Percentiles rank a stretch among this genome's conserved stretches.
Evolutionary conservation across 257 asterid genomes (phyloP).

Genomic region (Solanum appendiculatum): DNA sequence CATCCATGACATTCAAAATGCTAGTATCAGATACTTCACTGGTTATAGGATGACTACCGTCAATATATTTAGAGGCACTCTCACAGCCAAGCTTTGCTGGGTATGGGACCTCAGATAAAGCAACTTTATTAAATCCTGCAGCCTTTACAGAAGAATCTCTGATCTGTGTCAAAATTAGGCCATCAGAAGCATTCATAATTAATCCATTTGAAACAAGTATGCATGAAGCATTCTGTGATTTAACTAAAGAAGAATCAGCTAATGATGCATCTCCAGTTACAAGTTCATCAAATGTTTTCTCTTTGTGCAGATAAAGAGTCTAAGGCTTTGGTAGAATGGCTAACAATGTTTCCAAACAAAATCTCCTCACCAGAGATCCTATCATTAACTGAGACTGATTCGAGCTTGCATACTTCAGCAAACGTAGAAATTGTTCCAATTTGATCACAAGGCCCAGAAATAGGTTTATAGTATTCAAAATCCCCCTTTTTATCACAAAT

Average conservation of each 20-base stretch:
- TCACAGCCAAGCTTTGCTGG: conserved; percentile 6
- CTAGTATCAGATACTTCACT: conserved; percentile 24
- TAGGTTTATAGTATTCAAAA: background rate
- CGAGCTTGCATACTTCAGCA: conserved; percentile 15
- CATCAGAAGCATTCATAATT: background rate
- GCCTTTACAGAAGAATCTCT: background rate
- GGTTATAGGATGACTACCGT: conserved; percentile 5
- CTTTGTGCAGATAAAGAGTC: conserved; percentile 3
- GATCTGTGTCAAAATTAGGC: background rate
- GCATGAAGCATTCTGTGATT: conserved; percentile 10
- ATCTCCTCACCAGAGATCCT: background rate
- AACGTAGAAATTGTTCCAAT: background rate
- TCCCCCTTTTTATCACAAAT: background rate
- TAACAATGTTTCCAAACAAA: background rate
- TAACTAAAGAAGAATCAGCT: background rate
- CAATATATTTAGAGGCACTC: background rate
- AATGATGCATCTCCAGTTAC: background rate
- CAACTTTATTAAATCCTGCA: background rate
- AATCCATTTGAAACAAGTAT: background rate
- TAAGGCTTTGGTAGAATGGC: conserved; percentile 1
- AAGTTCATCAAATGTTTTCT: background rate
- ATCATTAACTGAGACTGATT: conserved; percentile 10
- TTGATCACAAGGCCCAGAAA: background rate
- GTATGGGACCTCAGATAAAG: background rate
- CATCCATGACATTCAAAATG: conserved; percentile 11